A percentile compares a stretch with the other conserved stretches of the same genome.
Evolutionary conservation across 83 land plant species (phyloP).

Genomic region (Picea mariana): DNA sequence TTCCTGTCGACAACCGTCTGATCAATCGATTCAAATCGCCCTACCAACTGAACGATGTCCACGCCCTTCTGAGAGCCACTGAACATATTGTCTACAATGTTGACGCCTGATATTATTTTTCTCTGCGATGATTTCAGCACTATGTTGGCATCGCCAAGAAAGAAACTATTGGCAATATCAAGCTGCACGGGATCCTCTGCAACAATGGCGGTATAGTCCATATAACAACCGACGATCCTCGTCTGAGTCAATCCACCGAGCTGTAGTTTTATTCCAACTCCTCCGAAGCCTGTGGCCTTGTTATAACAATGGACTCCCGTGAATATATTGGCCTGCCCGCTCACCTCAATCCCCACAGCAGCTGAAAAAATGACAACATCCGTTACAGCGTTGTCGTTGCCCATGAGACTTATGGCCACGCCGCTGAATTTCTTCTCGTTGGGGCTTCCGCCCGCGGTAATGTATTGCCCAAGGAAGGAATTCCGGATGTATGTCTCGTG

Average conservation of each 20-base stretch:
- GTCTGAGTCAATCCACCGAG: slow-evolving; percentile 51
- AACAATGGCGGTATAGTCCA: slow-evolving; percentile 38
- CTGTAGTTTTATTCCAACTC: no score
- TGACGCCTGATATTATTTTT: no score
- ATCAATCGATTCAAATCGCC: no score
- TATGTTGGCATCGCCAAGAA: no score
- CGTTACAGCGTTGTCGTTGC: slow-evolving; percentile 23
- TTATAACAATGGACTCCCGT: no score
- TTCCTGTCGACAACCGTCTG: slow-evolving; percentile 53
- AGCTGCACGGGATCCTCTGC: no score
- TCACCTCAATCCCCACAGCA: slow-evolving; percentile 57
- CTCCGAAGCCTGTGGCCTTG: no score
- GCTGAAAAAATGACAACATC: slow-evolving; percentile 82
- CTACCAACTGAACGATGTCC: no score
- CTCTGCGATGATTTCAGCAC: no score
- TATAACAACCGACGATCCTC: slow-evolving; percentile 53
- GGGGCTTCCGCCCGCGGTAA: slow-evolving; percentile 75
- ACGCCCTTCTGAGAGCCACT: no score
- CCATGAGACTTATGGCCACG: background rate
- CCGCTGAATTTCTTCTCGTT: slow-evolving; percentile 63
- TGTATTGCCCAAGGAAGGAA: slow-evolving; percentile 80
- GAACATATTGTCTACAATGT: no score
- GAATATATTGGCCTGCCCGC: slow-evolving; percentile 12
- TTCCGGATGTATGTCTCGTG: background rate
- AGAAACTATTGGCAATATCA: no score